Percentiles rank a stretch among this genome's conserved stretches.
Conservation (phyloP, 2,329 filamentous ascomycete species). For the Aureobasidium melanogenum region DNA sequence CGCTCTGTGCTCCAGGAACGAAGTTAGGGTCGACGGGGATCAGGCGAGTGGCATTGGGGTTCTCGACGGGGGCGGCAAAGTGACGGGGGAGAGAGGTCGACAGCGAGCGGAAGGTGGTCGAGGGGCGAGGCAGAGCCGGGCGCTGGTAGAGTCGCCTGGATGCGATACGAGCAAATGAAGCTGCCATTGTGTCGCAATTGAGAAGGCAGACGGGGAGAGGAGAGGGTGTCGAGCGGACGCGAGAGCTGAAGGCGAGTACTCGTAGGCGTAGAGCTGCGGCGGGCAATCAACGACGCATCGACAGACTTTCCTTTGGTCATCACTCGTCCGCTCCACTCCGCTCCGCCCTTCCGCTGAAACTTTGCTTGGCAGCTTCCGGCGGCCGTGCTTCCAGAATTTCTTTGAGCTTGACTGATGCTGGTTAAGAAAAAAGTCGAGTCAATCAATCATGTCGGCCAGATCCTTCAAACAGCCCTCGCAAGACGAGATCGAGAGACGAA, state of each 20-base stretch:
- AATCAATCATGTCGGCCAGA: conserved; percentile 5
- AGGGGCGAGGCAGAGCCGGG: conserved; percentile 36
- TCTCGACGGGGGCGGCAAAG: conserved; percentile 48
- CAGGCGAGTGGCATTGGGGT: conserved; percentile 50
- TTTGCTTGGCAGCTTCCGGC: background rate
- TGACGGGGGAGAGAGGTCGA: conserved; percentile 56
- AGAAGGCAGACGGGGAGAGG: conserved; percentile 10
- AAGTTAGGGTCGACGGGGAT: conserved; percentile 60
- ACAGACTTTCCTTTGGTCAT: conserved; percentile 1
- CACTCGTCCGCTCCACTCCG: background rate
- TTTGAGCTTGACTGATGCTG: background rate
- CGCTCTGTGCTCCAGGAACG: conserved; percentile 36
- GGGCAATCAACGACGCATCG: conserved; percentile 4
- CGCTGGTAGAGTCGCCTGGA: conserved; percentile 59
- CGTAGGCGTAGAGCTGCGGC: conserved; percentile 1
- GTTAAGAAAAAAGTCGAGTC: background rate
- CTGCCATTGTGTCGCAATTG: conserved; percentile 47
- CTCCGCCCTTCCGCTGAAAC: background rate
- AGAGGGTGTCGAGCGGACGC: conserved; percentile 10
- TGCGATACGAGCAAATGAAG: conserved; percentile 61
- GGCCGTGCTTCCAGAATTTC: conserved; percentile 2
- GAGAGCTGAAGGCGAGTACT: background rate
- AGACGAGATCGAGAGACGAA: conserved; percentile 54
- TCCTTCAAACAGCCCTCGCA: conserved; percentile 17
- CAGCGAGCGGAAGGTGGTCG: conserved; percentile 45